Base-by-base conservation (phyloP, 2,329 filamentous ascomycete genomes). In the Xylariaceae sp. region DNA sequence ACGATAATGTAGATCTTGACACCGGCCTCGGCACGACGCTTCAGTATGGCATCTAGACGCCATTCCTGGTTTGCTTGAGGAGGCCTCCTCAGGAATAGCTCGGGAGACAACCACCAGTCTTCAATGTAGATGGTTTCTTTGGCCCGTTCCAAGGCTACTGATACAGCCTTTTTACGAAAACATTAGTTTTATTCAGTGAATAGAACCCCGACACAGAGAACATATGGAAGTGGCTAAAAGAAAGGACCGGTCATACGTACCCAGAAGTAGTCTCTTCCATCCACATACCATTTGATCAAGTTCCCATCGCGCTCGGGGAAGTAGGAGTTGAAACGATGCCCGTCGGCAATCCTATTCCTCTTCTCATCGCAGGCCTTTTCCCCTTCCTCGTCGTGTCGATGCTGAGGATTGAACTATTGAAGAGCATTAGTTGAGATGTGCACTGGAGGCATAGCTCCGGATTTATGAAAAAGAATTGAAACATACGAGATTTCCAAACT, bases 21-120 rank as follows among this genome's bases (percentile, higher is more conserved):
- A 9, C 94, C 94, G 1, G 86, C 86, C 72, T 97, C 90, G 0
- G 94, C 94, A 40, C 86, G 87, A 31, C 90, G 82, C 75, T 96
- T 97, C 55, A 99, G 74, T 9, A 95, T 75, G 58, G 89, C 84
- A 70, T 99, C 94, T 19, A 99, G 73, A 8, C 92, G 81, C 82
- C 86, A 96, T 72, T 96, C 82, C 68, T 95, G 89, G 61, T 91
- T 87, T 67, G 80, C 80, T 62, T 87, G 86, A 0, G 94, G 89
- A 1, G 94, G 91, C 26, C 94, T 81, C 39, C 94, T 84, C 59
- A 99, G 72, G 72, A 92, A 95, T 59, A 94, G 73, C 71, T 94
- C 89, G 0, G 89, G 94, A 3, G 89, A 95, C 11, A 97, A 76
- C 94, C 94, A 97, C 94, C 92, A 99, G 67, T 97, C 94, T 56